phyloP scores from a whole-genome alignment of 2,329 filamentous ascomycete species.

The Gaeumannomyces tritici region DNA sequence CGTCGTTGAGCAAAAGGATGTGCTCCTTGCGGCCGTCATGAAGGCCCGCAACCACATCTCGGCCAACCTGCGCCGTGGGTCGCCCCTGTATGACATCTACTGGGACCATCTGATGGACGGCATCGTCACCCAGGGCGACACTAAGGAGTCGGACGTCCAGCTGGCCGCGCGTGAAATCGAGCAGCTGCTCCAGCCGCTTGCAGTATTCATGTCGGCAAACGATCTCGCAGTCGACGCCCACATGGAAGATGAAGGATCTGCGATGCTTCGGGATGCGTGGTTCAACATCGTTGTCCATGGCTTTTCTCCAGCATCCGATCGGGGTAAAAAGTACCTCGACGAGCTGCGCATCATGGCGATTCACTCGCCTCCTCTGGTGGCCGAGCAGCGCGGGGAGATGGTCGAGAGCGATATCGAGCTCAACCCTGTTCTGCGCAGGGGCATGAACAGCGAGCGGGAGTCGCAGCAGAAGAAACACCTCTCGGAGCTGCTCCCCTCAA shows the following conservation, averaged over 20 bases:
- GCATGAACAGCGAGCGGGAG: slow-evolving; percentile 71
- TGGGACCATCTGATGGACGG: slow-evolving; percentile 74
- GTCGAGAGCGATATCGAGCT: slow-evolving; percentile 94
- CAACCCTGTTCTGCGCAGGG: slow-evolving; percentile 83
- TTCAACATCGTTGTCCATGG: slow-evolving; percentile 96
- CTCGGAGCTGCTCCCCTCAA: slow-evolving; percentile 61
- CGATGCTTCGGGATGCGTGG: slow-evolving; percentile 83
- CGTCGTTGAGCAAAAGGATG: slow-evolving; percentile 56
- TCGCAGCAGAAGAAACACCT: slow-evolving; percentile 73
- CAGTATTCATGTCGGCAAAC: slow-evolving; percentile 66
- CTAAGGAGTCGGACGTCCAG: slow-evolving; percentile 69
- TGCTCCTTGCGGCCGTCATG: slow-evolving; percentile 65
- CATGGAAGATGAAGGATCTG: slow-evolving; percentile 58
- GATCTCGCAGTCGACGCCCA: slow-evolving; percentile 39
- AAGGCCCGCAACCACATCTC: slow-evolving; percentile 76
- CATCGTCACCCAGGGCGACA: slow-evolving; percentile 84
- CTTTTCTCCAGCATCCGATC: slow-evolving; percentile 65
- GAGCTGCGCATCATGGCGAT: slow-evolving; percentile 79
- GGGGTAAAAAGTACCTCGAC: slow-evolving; percentile 61
- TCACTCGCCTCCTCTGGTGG: slow-evolving; percentile 77
- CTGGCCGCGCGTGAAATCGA: slow-evolving; percentile 79
- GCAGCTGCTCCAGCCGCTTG: slow-evolving; percentile 79
- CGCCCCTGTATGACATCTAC: slow-evolving; percentile 74
- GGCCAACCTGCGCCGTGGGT: slow-evolving; percentile 54
- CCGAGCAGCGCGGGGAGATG: slow-evolving; percentile 80